Evolutionary conservation across 1,284 basidiomycete genomes (phyloP).

Genomic region (Amylostereum chailletii): DNA sequence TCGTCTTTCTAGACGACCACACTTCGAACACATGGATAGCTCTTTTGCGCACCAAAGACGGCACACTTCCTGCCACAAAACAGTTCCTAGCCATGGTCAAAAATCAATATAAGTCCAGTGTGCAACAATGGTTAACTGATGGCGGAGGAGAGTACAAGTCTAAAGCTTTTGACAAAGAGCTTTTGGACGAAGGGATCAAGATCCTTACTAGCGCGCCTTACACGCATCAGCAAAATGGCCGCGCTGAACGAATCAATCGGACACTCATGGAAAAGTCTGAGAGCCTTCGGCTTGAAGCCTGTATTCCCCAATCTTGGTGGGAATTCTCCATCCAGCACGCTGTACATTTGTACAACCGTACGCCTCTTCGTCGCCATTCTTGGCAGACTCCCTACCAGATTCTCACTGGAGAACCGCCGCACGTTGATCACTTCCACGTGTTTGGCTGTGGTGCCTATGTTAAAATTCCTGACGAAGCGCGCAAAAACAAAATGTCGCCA

Average conservation of each 20-base stretch:
- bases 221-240: not conserved
- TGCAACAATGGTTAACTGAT: not conserved
- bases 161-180: not conserved
- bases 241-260: not conserved
- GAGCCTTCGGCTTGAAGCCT: conserved; percentile 14
- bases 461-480: not conserved
- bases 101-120: not conserved
- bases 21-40: conserved; percentile 9
- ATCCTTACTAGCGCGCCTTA: not conserved
- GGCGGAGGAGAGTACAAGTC: not conserved
- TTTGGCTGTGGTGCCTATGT: conserved; percentile 1
- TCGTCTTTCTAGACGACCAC: conserved; percentile 22
- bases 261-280: conserved; percentile 13
- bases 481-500: not conserved
- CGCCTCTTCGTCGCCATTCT: conserved; percentile 4
- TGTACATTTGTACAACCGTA: conserved; percentile 19
- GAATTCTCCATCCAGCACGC: conserved; percentile 13
- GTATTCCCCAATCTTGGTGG: conserved; percentile 12
- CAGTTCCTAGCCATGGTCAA: not conserved
- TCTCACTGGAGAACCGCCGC: not conserved
- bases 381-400: conserved; percentile 5
- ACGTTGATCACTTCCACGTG: not conserved
- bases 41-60: not conserved
- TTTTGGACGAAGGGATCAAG: not conserved
- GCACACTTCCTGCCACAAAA: not conserved